Evolutionary conservation across 1,284 basidiomycete genomes (phyloP), one percentile per base, ranked within the genome.

Genomic region (Heterobasidion occidentale): DNA sequence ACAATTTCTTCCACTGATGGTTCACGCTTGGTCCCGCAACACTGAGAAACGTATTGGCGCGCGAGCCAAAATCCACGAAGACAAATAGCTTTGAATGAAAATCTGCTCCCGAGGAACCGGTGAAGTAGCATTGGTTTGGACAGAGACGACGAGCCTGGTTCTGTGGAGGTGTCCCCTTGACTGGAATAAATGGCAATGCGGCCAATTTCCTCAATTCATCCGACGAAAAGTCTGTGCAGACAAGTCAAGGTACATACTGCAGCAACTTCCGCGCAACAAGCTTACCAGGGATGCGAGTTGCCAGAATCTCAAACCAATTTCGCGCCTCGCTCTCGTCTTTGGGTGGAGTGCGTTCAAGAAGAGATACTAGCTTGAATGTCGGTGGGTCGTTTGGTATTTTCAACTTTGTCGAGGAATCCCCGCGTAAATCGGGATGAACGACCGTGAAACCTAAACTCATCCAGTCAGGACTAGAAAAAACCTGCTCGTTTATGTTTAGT

Each of bases 61-160:
- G 77, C 0, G 79, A 67, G 0, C 95, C 96, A 69, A 96, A 98
- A 70, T 98, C 88, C 51, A 98, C 83, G 63, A 94, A 96, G 11
- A 84, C 82, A 66, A 98, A 97, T 7, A 92, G 68, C 64, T 86
- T 86, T 1, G 88, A 88, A 64, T 88, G 86, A 51, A 90, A 80
- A 54, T 75, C 74, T 15, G 77, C 77, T 36, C 75, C 74, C 0
- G 75, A 69, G 44, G 76, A 71, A 15, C 76, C 74, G 9, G 77
- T 79, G 60, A 92, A 78, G 68, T 88, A 92, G 66, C 89, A 91
- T 59, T 88, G 82, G 9, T 66, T 74, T 12, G 90, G 88, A 46
- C 78, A 68, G 36, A 86, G 68, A 73, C 80, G 78, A 17, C 73
- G 77, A 35, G 78, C 59, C 48, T 64, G 27, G 19, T 64, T 53